These are phyloP conservation scores for Debaryomyces tyrocola DNA, from an alignment of 805 yeast species.

Conservation along the genomic window DNA sequence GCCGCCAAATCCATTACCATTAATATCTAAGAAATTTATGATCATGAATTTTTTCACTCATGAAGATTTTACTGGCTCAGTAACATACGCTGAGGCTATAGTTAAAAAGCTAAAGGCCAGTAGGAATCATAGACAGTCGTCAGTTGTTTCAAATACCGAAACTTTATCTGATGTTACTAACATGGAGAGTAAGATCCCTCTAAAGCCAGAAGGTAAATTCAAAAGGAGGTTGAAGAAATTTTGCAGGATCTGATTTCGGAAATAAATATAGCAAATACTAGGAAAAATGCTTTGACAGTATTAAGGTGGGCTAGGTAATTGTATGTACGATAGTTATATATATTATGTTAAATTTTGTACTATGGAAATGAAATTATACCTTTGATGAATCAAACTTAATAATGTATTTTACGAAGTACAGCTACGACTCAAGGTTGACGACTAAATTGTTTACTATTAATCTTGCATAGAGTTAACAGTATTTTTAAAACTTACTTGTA, in stretches of 20 bases:
- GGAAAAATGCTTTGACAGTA: too few relatives aligned
- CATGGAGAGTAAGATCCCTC: neutral
- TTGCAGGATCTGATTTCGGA: neutral
- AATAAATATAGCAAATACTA: too few relatives aligned
- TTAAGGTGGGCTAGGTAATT: too few relatives aligned
- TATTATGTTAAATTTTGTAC: too few relatives aligned
- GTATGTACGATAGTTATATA: too few relatives aligned
- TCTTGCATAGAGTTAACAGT: too few relatives aligned
- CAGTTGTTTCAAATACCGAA: neutral
- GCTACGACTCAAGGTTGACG: too few relatives aligned
- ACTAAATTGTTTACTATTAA: too few relatives aligned
- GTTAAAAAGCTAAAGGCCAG: neutral
- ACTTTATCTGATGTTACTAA: neutral
- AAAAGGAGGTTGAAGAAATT: neutral
- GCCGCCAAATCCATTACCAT: neutral
- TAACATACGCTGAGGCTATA: constrained; percentile 1
- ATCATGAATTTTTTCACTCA: neutral
- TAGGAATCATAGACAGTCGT: neutral
- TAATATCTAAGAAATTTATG: neutral
- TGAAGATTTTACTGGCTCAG: neutral
- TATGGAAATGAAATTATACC: too few relatives aligned
- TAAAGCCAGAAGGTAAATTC: neutral
- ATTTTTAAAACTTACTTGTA: too few relatives aligned
- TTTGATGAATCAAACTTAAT: too few relatives aligned
- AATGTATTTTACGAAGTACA: too few relatives aligned